phyloP scores from a whole-genome alignment of 2,329 filamentous ascomycete species.

The Escovopsis weberi region DNA sequence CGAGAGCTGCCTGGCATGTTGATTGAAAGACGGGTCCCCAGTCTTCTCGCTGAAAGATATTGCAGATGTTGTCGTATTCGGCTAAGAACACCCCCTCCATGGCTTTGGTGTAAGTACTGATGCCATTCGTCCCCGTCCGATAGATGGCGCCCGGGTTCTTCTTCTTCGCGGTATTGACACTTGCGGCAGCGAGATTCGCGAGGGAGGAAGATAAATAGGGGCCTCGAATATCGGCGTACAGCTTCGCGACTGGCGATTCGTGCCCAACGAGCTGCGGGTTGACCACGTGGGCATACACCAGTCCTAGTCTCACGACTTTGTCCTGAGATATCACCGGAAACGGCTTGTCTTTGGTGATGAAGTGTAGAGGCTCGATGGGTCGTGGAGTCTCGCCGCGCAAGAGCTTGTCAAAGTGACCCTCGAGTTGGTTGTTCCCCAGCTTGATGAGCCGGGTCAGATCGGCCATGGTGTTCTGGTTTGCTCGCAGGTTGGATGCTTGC shows the following conservation, averaged over 20 bases:
- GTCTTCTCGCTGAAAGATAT: slow-evolving; percentile 73
- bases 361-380: slow-evolving; percentile 79
- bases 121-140: slow-evolving; percentile 75
- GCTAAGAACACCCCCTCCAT: slow-evolving; percentile 77
- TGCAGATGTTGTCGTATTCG: slow-evolving; percentile 83
- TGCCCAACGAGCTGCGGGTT: slow-evolving; percentile 39
- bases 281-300: slow-evolving; percentile 66
- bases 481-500: slow-evolving; percentile 76
- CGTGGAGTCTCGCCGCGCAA: slow-evolving; percentile 62
- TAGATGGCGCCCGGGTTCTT: slow-evolving; percentile 75
- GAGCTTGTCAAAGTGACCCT: slow-evolving; percentile 68
- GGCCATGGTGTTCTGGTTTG: slow-evolving; percentile 77
- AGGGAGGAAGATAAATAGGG: slow-evolving; percentile 73
- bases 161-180: slow-evolving; percentile 68
- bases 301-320: slow-evolving; percentile 56
- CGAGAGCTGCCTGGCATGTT: slow-evolving; percentile 63
- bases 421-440: slow-evolving; percentile 67
- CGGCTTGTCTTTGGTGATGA: slow-evolving; percentile 73
- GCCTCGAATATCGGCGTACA: slow-evolving; percentile 76
- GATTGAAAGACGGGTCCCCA: slow-evolving; percentile 67
- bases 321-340: slow-evolving; percentile 73
- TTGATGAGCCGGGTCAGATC: slow-evolving; percentile 68
- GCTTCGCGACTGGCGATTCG: slow-evolving; percentile 59
- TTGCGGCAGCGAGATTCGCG: slow-evolving; percentile 76
- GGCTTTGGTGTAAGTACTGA: slow-evolving; percentile 74